A percentile compares a stretch with the other conserved stretches of the same genome.
These are phyloP conservation scores for Chalaropsis thielavioides DNA, from an alignment of 2,329 filamentous ascomycete genomes.

Conservation along the genomic window DNA sequence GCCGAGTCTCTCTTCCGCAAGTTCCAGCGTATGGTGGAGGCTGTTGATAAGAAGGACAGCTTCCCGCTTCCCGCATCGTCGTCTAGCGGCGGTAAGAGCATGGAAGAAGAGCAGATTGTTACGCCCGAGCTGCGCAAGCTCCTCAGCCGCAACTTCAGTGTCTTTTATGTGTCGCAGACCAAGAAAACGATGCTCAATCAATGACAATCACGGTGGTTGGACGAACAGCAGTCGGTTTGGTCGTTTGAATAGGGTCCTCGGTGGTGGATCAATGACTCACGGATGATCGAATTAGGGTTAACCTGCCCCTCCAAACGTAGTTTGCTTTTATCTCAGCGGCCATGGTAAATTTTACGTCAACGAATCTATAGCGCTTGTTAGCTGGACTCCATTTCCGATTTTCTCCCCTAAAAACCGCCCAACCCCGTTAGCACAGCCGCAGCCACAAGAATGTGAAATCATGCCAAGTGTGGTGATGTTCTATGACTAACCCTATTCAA, in stretches of 20 bases:
- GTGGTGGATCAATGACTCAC: not conserved
- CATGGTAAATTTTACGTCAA: constrained; percentile 10
- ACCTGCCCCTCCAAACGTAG: not conserved
- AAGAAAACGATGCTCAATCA: constrained; percentile 15
- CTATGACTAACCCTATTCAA: not conserved
- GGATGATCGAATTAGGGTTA: not conserved
- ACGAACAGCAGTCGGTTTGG: constrained; percentile 13
- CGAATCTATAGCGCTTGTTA: not conserved
- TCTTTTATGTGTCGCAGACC: constrained; percentile 25
- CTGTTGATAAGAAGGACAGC: constrained; percentile 79
- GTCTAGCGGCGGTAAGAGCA: constrained; percentile 21
- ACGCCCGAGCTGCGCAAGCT: constrained; percentile 43
- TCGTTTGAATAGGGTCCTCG: constrained; percentile 5
- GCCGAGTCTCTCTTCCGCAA: constrained; percentile 79
- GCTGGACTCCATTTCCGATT: not conserved
- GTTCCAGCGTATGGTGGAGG: constrained; percentile 78
- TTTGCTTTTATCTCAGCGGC: not conserved
- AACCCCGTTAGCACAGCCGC: not conserved
- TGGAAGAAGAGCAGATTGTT: constrained; percentile 33
- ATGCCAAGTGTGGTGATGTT: not conserved
- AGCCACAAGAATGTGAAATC: not conserved
- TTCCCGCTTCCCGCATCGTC: constrained; percentile 42
- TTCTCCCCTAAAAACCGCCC: constrained; percentile 2
- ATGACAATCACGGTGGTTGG: constrained; percentile 12
- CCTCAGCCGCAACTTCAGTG: constrained; percentile 34